These are phyloP conservation scores for Suillus hirtellus DNA, from an alignment of 768 basidiomycete species.

Conservation along the genomic window DNA sequence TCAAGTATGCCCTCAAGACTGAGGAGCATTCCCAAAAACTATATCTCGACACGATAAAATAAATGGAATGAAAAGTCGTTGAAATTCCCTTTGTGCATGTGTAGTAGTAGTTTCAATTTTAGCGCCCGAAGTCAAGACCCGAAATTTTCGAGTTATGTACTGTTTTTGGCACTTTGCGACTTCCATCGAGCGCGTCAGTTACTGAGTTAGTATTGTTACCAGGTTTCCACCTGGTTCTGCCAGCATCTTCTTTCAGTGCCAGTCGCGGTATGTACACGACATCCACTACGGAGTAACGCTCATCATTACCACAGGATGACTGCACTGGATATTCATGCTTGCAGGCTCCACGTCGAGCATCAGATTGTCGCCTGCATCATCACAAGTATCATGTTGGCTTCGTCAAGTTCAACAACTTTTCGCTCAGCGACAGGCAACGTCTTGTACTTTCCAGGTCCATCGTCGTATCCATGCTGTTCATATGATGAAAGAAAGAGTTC, in stretches of 20 bases:
- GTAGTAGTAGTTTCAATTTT: not conserved
- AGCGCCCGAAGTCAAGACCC: not conserved
- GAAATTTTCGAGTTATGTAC: constrained; percentile 7
- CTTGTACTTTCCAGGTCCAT: constrained; percentile 5
- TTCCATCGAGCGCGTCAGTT: not conserved
- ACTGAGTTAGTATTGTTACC: not conserved
- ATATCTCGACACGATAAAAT: no score
- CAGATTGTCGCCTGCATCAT: constrained; percentile 41
- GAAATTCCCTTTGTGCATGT: not conserved
- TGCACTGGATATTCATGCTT: constrained; percentile 73
- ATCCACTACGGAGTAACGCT: constrained; percentile 9
- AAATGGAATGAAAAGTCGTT: no score
- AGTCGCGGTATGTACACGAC: constrained; percentile 45
- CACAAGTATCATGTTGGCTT: constrained; percentile 34
- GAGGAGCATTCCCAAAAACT: not conserved
- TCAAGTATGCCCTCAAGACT: no score
- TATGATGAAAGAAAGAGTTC: constrained; percentile 3
- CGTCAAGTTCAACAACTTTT: constrained; percentile 18
- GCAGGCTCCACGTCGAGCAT: constrained; percentile 80
- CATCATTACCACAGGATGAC: constrained; percentile 56
- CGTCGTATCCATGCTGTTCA: constrained; percentile 12
- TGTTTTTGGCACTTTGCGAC: not conserved
- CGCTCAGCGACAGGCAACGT: constrained; percentile 13
- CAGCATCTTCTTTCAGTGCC: constrained; percentile 28
- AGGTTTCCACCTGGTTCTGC: constrained; percentile 9